Conservation (phyloP, 2,329 filamentous ascomycete genomes). For the Neodidymelliopsis sp. region DNA sequence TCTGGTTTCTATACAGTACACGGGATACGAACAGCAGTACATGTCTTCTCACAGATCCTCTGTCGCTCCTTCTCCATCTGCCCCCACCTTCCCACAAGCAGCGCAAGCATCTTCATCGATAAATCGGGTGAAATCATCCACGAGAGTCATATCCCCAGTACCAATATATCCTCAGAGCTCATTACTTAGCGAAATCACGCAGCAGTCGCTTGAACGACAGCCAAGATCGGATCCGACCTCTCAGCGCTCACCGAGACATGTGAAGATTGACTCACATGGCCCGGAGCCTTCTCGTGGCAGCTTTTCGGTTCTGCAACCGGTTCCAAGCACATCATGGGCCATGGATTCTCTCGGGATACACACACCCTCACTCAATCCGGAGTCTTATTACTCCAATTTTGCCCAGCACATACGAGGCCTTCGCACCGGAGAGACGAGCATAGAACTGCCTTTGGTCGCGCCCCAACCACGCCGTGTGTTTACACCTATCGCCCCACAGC, state of each 20-base stretch:
- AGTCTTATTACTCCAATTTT: conserved; percentile 39
- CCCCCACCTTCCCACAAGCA: conserved; percentile 33
- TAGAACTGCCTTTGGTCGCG: conserved; percentile 17
- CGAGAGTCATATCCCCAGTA: conserved; percentile 40
- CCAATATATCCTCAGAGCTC: conserved; percentile 41
- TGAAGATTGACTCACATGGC: conserved; percentile 21
- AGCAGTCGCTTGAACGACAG: conserved; percentile 1
- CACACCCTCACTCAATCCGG: conserved; percentile 33
- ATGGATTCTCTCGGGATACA: conserved; percentile 52
- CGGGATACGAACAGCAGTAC: conserved; percentile 43
- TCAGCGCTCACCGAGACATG: conserved; percentile 20
- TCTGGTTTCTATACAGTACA: conserved; percentile 21
- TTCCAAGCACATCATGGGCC: conserved; percentile 49
- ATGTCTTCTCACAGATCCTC: conserved; percentile 43
- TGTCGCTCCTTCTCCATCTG: conserved; percentile 30
- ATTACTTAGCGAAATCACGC: background rate
- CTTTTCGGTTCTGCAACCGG: conserved; percentile 53
- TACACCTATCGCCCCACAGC: conserved; percentile 55
- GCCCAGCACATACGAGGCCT: conserved; percentile 7
- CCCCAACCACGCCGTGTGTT: conserved; percentile 54
- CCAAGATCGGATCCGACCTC: conserved; percentile 13
- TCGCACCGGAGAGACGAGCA: background rate
- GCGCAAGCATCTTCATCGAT: conserved; percentile 29
- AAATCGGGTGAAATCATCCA: conserved; percentile 28
- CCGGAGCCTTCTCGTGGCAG: conserved; percentile 51